These are phyloP conservation scores for Lumnitzera littorea DNA, from an alignment of 345 rosid genomes.

Conservation along the genomic window DNA sequence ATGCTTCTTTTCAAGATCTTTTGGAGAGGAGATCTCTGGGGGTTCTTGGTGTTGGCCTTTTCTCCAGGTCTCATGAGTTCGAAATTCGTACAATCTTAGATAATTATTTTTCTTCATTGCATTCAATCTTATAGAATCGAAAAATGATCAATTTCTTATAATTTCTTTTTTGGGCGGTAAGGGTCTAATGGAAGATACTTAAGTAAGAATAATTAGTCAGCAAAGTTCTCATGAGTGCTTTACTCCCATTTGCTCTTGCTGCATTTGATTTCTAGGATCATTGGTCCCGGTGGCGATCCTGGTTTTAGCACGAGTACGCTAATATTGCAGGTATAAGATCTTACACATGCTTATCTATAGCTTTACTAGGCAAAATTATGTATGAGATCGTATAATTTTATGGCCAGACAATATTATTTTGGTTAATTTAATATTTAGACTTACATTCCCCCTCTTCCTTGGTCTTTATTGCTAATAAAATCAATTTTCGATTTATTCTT, in stretches of 20 bases:
- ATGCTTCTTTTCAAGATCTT: slow-evolving; percentile 34
- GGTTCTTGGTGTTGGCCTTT: slow-evolving; percentile 94
- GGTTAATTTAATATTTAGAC: slow-evolving; percentile 3
- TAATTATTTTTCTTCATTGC: no score
- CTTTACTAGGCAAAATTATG: no score
- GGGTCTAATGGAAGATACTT: no score
- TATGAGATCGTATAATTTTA: no score
- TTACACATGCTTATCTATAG: no score
- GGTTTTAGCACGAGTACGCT: slow-evolving; percentile 97
- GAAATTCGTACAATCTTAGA: no score
- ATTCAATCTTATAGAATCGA: no score
- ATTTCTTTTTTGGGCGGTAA: no score
- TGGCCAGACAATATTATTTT: no score
- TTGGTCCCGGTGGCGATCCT: slow-evolving; percentile 90
- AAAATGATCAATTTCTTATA: no score
- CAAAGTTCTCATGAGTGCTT: not conserved
- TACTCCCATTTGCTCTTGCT: not conserved
- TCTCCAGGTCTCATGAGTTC: no score
- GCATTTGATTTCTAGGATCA: slow-evolving; percentile 43
- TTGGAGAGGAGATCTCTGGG: slow-evolving; percentile 76
- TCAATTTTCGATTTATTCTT: slow-evolving; percentile 15
- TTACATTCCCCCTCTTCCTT: slow-evolving; percentile 2
- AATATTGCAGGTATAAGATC: slow-evolving; percentile 55
- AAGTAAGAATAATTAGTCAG: no score
- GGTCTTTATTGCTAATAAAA: slow-evolving; percentile 13